Evolutionary conservation across 1,139 yeast genomes (phyloP).

Genomic region (Taphrina communis): DNA sequence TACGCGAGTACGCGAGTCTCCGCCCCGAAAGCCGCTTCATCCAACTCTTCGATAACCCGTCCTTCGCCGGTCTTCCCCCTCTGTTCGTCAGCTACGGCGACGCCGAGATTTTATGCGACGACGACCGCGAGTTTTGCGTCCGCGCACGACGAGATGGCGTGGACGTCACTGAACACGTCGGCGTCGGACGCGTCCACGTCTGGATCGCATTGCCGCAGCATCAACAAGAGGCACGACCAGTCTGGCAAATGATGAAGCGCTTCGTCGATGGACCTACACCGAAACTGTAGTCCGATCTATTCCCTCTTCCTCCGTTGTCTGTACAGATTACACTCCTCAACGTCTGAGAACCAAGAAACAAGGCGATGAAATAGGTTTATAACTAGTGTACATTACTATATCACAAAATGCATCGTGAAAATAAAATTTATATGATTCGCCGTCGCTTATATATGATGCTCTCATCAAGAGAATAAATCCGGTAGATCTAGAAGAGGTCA

Average conservation of each 20-base stretch:
- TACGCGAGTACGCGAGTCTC: constrained; percentile 1
- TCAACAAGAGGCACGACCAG: constrained; percentile 9
- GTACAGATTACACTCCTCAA: no score
- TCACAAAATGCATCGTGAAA: not conserved
- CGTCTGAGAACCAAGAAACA: no score
- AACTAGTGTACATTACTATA: not conserved
- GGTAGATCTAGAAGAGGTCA: no score
- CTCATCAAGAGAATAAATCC: no score
- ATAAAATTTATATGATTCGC: no score
- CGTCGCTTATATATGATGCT: no score
- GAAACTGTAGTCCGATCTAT: not conserved
- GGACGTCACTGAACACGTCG: constrained; percentile 18
- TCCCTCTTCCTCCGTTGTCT: no score
- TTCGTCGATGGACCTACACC: constrained; percentile 18
- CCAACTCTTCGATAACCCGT: constrained; percentile 15
- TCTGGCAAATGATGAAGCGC: constrained; percentile 8
- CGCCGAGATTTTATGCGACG: constrained; percentile 20
- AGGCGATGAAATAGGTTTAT: no score
- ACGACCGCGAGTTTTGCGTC: constrained; percentile 10
- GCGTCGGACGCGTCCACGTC: constrained; percentile 21
- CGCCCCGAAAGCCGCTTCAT: constrained; percentile 15
- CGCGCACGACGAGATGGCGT: constrained; percentile 21
- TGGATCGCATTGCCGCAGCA: constrained; percentile 29
- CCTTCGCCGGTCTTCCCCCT: constrained; percentile 15
- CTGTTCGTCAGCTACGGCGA: constrained; percentile 23